A percentile compares a stretch with the other conserved stretches of the same genome.
Conservation (phyloP, 768 basidiomycete species). For the Termitomyces sp. region DNA sequence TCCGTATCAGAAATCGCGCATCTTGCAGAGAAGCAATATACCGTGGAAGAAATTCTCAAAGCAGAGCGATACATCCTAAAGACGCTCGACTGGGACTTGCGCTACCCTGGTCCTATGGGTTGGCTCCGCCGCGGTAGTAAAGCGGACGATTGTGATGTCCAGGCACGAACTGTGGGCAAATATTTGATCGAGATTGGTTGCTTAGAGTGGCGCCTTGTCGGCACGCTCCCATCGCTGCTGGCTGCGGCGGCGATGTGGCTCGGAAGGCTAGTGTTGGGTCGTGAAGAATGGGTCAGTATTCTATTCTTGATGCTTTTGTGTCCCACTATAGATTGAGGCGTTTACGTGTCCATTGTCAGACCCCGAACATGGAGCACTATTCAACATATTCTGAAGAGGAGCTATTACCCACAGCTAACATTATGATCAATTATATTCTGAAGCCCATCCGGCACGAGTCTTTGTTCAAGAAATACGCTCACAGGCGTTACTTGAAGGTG, state of each 20-base stretch:
- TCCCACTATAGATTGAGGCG: neutral
- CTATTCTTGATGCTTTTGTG: no score
- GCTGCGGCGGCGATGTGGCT: constrained; percentile 88
- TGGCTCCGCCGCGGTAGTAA: constrained; percentile 89
- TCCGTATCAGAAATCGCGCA: constrained; percentile 75
- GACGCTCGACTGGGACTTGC: constrained; percentile 81
- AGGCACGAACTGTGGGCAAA: constrained; percentile 83
- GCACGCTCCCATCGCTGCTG: constrained; percentile 68
- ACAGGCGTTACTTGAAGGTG: constrained; percentile 82
- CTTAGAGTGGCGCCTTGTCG: constrained; percentile 76
- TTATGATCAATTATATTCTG: constrained; percentile 86
- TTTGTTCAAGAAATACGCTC: constrained; percentile 86
- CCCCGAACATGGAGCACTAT: constrained; percentile 82
- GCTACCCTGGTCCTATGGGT: constrained; percentile 84
- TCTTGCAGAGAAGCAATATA: constrained; percentile 75
- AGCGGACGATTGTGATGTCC: constrained; percentile 86
- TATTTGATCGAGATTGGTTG: constrained; percentile 85
- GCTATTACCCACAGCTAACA: constrained; percentile 72
- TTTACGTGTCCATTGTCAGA: constrained; percentile 37
- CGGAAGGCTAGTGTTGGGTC: constrained; percentile 71
- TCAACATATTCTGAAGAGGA: constrained; percentile 79
- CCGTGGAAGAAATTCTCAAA: constrained; percentile 75
- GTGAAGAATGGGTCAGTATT: constrained; percentile 73
- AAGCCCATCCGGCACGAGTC: constrained; percentile 67
- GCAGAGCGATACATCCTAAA: constrained; percentile 88